Evolutionary conservation across 257 asterid species (phyloP), one percentile per base, ranked within the genome.

Genomic region (Nemophila menziesii): DNA sequence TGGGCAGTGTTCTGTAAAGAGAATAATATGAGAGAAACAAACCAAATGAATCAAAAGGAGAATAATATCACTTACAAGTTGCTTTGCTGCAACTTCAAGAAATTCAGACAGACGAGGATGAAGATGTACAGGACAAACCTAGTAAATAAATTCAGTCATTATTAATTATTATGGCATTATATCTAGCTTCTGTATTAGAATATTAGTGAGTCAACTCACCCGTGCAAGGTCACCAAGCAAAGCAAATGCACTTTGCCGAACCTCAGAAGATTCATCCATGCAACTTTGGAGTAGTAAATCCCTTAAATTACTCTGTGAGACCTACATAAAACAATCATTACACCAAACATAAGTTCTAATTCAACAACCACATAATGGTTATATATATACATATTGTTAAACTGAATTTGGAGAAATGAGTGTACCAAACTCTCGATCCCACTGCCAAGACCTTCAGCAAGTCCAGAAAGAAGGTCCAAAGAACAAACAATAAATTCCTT

Each of bases 401-500:
- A 18, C 42, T 18, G 37, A 39, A 48, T 42, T 16, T 20, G 27
- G 55, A 65, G 11, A 58, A 57, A 54, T 33, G 61, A 20, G 45
- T 41, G 23, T 85, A 90, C 99, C 99, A 90, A 68, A 70, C 93
- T 82, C 78, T 90, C 99, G 19, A 90, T 67, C 46, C 92, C 92
- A 36, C 92, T 73, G 57, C 96, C 92, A 75, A 90, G 99, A 51
- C 96, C 99, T 78, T 90, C 99, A 20, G 86, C 57, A 55, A 90
- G 93, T 58, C 99, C 96, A 54, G 99, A 90, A 52, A 90, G 82
- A 72, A 89, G 96, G 69, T 89, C 98, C 92, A 89, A 74, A 49
- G 77, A 89, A 73, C 96, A 89, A 49, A 85, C 96, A 41, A 75
- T 62, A 58, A 90, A 90, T 60, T 86, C 99, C 68, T 69, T 86